Evolutionary conservation across 2,329 filamentous ascomycete species (phyloP).

Genomic region (Lachnellula cervina): DNA sequence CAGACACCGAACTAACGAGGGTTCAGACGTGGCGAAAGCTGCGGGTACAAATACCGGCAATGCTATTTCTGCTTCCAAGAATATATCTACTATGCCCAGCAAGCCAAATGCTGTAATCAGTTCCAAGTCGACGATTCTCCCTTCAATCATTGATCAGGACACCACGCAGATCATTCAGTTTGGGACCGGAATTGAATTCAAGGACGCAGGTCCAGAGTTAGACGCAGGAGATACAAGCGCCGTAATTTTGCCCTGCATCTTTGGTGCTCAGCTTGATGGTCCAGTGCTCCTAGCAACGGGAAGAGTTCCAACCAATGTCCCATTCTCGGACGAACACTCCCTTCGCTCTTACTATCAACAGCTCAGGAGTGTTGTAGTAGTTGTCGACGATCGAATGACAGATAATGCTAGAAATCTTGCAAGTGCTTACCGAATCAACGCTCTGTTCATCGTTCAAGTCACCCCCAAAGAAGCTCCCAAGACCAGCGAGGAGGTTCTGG

Average conservation of each 20-base stretch:
- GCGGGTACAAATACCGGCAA: not conserved
- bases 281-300: constrained; percentile 19
- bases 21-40: not conserved
- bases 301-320: constrained; percentile 14
- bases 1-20: not conserved
- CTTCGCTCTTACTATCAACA: constrained; percentile 18
- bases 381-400: constrained; percentile 31
- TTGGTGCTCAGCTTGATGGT: constrained; percentile 23
- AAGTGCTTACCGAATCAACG: constrained; percentile 26
- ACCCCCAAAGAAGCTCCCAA: constrained; percentile 5
- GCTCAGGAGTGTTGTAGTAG: constrained; percentile 23
- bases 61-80: not conserved
- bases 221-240: constrained; percentile 1
- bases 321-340: constrained; percentile 15
- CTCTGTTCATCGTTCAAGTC: constrained; percentile 25
- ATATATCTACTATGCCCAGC: not conserved
- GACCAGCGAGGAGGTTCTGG: constrained; percentile 10
- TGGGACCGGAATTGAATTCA: constrained; percentile 14
- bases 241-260: constrained; percentile 24
- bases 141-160: constrained; percentile 8
- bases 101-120: constrained; percentile 10
- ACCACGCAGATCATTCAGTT: constrained; percentile 12
- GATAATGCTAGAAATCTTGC: constrained; percentile 31
- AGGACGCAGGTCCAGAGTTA: not conserved
- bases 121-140: constrained; percentile 12